Evolutionary conservation across 1,284 basidiomycete genomes (phyloP).

Genomic region (Sanguinoderma infundibulare): DNA sequence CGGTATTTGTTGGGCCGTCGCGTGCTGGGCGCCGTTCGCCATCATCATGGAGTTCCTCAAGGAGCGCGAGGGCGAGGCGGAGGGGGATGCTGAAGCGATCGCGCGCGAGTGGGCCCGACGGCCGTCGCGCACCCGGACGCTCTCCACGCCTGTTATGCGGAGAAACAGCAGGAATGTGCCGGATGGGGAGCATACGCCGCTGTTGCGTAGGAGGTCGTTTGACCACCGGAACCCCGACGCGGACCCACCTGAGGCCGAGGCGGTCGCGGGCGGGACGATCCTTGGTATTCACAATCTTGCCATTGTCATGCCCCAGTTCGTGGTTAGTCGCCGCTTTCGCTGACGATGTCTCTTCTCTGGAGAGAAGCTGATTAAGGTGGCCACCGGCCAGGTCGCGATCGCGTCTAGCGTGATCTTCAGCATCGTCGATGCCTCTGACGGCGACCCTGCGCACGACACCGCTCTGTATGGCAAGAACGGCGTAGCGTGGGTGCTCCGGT

Average conservation of each 20-base stretch:
- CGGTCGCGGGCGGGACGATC: constrained; percentile 90
- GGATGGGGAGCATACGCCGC: constrained; percentile 46
- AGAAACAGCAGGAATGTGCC: constrained; percentile 15
- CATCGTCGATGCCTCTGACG: constrained; percentile 59
- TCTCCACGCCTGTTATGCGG: constrained; percentile 46
- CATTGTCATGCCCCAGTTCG: constrained; percentile 91
- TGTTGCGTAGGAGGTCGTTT: constrained; percentile 71
- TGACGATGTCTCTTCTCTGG: not conserved
- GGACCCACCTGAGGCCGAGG: constrained; percentile 37
- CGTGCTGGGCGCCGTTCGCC: constrained; percentile 90
- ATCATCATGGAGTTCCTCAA: constrained; percentile 96
- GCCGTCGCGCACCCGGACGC: constrained; percentile 48
- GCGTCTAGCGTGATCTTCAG: constrained; percentile 89
- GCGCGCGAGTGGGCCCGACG: constrained; percentile 32
- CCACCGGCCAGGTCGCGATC: constrained; percentile 73
- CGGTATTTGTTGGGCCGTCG: constrained; percentile 94
- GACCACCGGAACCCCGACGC: constrained; percentile 55
- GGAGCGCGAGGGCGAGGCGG: constrained; percentile 58
- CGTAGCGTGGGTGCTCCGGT: constrained; percentile 92
- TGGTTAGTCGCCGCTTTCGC: constrained; percentile 59
- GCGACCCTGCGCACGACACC: constrained; percentile 48
- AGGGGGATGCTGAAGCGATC: constrained; percentile 21
- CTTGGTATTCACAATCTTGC: constrained; percentile 96
- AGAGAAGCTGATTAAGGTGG: not conserved
- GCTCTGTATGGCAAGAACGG: constrained; percentile 83